These are phyloP conservation scores for Ophiostoma australiae DNA, from an alignment of 2,329 filamentous ascomycete species.

Conservation along the genomic window DNA sequence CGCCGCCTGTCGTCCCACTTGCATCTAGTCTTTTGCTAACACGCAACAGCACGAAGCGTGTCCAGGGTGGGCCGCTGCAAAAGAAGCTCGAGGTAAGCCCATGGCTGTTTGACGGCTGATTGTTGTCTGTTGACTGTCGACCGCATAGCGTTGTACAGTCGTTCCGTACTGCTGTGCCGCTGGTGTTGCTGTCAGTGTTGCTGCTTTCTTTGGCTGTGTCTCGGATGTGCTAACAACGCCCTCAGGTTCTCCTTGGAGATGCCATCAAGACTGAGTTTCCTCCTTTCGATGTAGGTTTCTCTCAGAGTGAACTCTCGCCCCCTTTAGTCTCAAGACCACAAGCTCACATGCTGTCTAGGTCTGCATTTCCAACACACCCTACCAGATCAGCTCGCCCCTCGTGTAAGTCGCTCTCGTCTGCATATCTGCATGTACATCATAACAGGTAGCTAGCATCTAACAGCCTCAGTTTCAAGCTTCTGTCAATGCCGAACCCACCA, in stretches of 20 bases:
- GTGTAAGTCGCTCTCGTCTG: constrained; percentile 41
- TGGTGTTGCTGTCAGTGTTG: background rate
- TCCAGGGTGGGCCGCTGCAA: constrained; percentile 80
- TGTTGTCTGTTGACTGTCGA: background rate
- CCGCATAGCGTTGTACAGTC: background rate
- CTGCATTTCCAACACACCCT: constrained; percentile 74
- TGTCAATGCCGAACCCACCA: constrained; percentile 75
- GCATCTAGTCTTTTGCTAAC: background rate
- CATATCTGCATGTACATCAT: background rate
- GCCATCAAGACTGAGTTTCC: constrained; percentile 80
- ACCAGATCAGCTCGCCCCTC: constrained; percentile 81
- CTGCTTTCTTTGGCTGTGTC: background rate
- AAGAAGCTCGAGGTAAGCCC: constrained; percentile 70
- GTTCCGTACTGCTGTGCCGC: too few relatives aligned
- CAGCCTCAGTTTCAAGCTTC: constrained; percentile 59
- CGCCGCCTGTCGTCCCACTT: background rate
- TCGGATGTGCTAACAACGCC: background rate
- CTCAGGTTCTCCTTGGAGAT: constrained; percentile 64
- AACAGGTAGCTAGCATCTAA: background rate
- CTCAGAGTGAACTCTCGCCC: background rate
- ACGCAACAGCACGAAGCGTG: constrained; percentile 61
- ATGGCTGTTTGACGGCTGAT: background rate
- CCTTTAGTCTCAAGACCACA: constrained; percentile 13
- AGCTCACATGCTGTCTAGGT: constrained; percentile 47
- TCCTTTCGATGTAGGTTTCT: constrained; percentile 44